Conservation (phyloP, 805 yeast species). For the Millerozyma miso region DNA sequence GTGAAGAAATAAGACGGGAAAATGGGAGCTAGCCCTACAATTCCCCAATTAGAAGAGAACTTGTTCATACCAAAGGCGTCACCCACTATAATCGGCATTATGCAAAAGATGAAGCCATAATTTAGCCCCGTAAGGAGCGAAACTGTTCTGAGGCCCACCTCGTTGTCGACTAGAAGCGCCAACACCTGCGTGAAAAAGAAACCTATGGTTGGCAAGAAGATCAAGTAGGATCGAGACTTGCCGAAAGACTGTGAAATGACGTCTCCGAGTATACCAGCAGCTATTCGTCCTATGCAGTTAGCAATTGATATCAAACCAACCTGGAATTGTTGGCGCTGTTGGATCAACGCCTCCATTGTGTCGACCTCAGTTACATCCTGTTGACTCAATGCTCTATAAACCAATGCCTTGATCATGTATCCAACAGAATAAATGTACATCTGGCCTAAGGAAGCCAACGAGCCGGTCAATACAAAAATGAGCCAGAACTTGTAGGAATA, state of each 20-base stretch:
- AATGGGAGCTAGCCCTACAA: conserved; percentile 63
- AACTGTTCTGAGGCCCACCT: conserved; percentile 40
- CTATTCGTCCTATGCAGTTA: conserved; percentile 62
- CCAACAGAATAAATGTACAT: conserved; percentile 47
- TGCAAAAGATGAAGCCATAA: conserved; percentile 70
- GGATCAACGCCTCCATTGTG: conserved; percentile 33
- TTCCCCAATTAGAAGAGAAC: conserved; percentile 73
- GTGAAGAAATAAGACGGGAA: conserved; percentile 58
- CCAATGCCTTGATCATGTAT: conserved; percentile 40
- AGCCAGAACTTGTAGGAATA: conserved; percentile 33
- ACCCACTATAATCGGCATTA: conserved; percentile 71
- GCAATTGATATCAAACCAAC: conserved; percentile 68
- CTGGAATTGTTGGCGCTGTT: conserved; percentile 61
- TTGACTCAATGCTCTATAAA: conserved; percentile 12
- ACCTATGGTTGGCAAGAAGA: conserved; percentile 49
- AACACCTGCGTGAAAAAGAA: conserved; percentile 48
- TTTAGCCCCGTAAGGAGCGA: conserved; percentile 63
- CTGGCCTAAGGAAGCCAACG: conserved; percentile 41
- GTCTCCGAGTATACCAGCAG: conserved; percentile 65
- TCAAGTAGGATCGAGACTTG: conserved; percentile 49
- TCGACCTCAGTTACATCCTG: conserved; percentile 1
- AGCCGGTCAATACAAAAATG: conserved; percentile 32
- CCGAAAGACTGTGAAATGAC: conserved; percentile 43
- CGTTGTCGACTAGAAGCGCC: conserved; percentile 33
- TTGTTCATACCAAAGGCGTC: conserved; percentile 67